Conservation (phyloP, 176 grass and related monocot genomes). For the Phyllostachys edulis region DNA sequence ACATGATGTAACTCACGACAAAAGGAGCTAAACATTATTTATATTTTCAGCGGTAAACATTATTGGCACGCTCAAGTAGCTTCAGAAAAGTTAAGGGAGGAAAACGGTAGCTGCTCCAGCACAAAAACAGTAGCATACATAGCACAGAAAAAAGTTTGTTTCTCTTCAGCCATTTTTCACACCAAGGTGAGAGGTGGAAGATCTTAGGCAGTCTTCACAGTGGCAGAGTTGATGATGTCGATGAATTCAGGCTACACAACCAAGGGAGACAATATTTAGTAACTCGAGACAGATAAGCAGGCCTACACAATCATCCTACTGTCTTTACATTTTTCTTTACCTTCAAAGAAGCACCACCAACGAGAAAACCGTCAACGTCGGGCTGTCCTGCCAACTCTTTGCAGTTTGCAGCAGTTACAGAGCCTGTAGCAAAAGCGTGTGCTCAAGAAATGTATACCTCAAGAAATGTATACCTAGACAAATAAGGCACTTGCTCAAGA, state of each 20-base stretch:
- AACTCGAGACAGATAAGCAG: not conserved
- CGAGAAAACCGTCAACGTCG: constrained; percentile 85
- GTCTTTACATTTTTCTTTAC: constrained; percentile 27
- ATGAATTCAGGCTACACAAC: constrained; percentile 75
- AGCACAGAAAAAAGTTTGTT: constrained; percentile 15
- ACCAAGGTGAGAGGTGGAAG: not conserved
- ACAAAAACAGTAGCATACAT: constrained; percentile 40
- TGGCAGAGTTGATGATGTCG: constrained; percentile 85
- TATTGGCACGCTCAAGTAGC: constrained; percentile 39
- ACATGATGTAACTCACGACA: not conserved
- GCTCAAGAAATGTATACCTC: constrained; percentile 59
- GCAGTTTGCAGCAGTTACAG: constrained; percentile 74
- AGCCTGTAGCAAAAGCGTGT: constrained; percentile 42
- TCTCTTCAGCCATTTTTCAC: not conserved
- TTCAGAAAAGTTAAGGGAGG: not conserved
- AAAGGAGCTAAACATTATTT: constrained; percentile 18
- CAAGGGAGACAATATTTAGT: constrained; percentile 6
- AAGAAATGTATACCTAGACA: constrained; percentile 49
- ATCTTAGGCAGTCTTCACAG: constrained; percentile 63
- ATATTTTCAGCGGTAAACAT: constrained; percentile 28
- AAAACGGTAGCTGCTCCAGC: constrained; percentile 21
- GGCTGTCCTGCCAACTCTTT: constrained; percentile 66
- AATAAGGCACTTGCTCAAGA: not conserved
- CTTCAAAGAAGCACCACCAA: constrained; percentile 93
- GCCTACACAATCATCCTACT: not conserved